Base-by-base conservation (phyloP, 1,284 basidiomycete species). In the Pascua sp. region DNA sequence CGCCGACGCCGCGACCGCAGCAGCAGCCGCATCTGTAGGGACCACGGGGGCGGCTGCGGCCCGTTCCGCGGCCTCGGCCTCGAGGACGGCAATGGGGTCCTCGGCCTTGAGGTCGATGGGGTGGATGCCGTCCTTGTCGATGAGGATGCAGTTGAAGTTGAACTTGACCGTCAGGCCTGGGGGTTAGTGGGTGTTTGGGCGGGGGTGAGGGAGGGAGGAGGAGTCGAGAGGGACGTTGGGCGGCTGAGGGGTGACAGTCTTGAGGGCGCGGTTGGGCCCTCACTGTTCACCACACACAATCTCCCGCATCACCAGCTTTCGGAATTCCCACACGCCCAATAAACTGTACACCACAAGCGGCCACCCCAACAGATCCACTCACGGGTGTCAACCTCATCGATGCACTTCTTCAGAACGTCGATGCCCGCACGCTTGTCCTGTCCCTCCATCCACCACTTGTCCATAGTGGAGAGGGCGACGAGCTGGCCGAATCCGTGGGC, bases 401-500 rank as follows among this genome's bases (percentile, higher is more conserved):
- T 87, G 77, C 92, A 97, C 67, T 90, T 86, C 70, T 83, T 85
- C 59, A 98, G 79, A 7, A 88, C 84, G 1, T 84, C 90, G 18
- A 98, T 76, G 7, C 91, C 96, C 68, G 96, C 90, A 64, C 92
- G 89, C 24, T 65, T 62, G 47, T 69, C 71, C 55, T 74, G 72
- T 11, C 67, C 70, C 47, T 73, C 70, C 48, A 71, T 71, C 76
- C 77, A 78, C 64, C 76, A 93, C 86, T 89, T 82, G 72, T 98
- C 95, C 62, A 98, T 83, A 69, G 94, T 90, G 83, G 88, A 87
- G 67, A 98, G 80, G 17, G 86, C 88, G 75, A 98, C 95, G 79
- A 94, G 95, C 59, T 88, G 85, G 42, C 92, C 95, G 73, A 98
- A 94, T 1, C 95, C 96, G 73, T 98, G 95, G 0, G 93, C 93